Evolutionary conservation across 2,329 filamentous ascomycete species (phyloP).

Genomic region (Penicillium brasilianum): DNA sequence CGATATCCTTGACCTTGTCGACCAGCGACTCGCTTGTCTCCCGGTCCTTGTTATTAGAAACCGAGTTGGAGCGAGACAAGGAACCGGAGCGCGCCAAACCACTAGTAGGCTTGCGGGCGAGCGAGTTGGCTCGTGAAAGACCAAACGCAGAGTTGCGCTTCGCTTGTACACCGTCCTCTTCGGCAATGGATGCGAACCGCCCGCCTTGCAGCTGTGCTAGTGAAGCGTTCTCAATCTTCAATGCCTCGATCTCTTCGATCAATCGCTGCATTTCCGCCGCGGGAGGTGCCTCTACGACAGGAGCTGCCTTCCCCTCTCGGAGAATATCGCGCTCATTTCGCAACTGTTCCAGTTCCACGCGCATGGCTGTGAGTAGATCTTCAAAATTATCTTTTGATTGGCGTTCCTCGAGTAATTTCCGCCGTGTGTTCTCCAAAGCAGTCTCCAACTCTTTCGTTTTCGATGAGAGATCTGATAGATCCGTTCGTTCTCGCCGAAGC

Average conservation of each 20-base stretch:
- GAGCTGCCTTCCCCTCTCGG: conserved; percentile 77
- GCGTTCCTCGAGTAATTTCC: conserved; percentile 82
- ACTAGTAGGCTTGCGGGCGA: conserved; percentile 59
- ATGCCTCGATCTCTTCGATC: conserved; percentile 79
- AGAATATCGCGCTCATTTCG: conserved; percentile 77
- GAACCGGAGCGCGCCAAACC: conserved; percentile 51
- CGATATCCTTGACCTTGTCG: conserved; percentile 87
- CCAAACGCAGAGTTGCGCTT: conserved; percentile 57
- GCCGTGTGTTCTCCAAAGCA: conserved; percentile 79
- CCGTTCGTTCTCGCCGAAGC: conserved; percentile 60
- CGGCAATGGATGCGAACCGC: conserved; percentile 65
- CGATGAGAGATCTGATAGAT: conserved; percentile 51
- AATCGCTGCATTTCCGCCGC: conserved; percentile 66
- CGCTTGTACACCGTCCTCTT: conserved; percentile 56
- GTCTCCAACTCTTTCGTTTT: conserved; percentile 78
- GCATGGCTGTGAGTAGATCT: conserved; percentile 83
- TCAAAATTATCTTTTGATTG: conserved; percentile 92
- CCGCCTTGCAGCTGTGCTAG: conserved; percentile 54
- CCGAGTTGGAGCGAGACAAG: conserved; percentile 64
- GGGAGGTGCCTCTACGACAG: conserved; percentile 61
- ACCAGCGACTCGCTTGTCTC: conserved; percentile 72
- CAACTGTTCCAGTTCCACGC: conserved; percentile 78
- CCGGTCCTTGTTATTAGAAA: conserved; percentile 54
- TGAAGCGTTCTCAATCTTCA: conserved; percentile 58
- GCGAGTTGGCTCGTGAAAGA: conserved; percentile 69